These are phyloP conservation scores for Ascochyta viciae-villosae DNA, from an alignment of 2,329 filamentous ascomycete genomes.

Conservation along the genomic window DNA sequence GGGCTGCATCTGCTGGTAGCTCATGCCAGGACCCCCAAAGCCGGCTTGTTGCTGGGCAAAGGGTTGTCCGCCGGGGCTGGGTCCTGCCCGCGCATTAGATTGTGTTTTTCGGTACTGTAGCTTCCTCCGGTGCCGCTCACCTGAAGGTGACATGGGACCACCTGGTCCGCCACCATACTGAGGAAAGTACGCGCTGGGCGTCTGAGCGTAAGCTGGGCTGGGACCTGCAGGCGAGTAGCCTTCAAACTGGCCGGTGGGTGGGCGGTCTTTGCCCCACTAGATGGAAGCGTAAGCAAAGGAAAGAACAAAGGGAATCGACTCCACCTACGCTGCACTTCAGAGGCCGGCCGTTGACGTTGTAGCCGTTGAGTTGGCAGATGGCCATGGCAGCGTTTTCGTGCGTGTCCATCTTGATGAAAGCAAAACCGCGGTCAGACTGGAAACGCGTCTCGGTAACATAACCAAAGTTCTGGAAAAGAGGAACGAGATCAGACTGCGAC, in stretches of 20 bases:
- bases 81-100: slow-evolving; percentile 55
- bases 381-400: slow-evolving; percentile 98
- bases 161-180: slow-evolving; percentile 80
- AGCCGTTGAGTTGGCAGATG: slow-evolving; percentile 96
- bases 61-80: slow-evolving; percentile 67
- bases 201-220: slow-evolving; percentile 78
- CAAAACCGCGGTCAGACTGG: slow-evolving; percentile 96
- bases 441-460: slow-evolving; percentile 97
- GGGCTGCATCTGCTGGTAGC: slow-evolving; percentile 50
- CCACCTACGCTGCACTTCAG: slow-evolving; percentile 96
- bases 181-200: slow-evolving; percentile 84
- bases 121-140: slow-evolving; percentile 50
- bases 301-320: slow-evolving; percentile 24
- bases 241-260: slow-evolving; percentile 81
- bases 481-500: slow-evolving; percentile 94
- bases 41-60: slow-evolving; percentile 62
- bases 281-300: slow-evolving; percentile 41
- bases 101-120: slow-evolving; percentile 45
- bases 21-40: slow-evolving; percentile 67
- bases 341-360: slow-evolving; percentile 95
- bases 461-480: slow-evolving; percentile 97
- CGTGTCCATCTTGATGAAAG: slow-evolving; percentile 98
- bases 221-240: slow-evolving; percentile 81
- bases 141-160: slow-evolving; percentile 66
- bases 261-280: slow-evolving; percentile 99